These are phyloP conservation scores for Oropetium thomaeum DNA, from an alignment of 176 grass and related monocot genomes.

Conservation along the genomic window DNA sequence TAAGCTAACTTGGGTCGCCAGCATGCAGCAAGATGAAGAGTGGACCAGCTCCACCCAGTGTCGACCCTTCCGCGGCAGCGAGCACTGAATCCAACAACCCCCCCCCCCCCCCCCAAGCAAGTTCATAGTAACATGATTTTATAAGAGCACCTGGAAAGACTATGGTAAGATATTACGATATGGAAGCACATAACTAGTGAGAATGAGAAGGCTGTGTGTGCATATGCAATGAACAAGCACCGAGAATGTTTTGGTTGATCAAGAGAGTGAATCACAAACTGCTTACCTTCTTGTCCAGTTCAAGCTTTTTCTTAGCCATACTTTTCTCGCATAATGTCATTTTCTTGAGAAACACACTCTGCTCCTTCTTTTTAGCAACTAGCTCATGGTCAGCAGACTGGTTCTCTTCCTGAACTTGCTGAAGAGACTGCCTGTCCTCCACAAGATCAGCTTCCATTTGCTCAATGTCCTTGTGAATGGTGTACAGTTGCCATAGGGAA, in stretches of 20 bases:
- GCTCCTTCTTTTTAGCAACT: slow-evolving; percentile 83
- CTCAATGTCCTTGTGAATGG: slow-evolving; percentile 76
- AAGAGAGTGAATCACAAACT: slow-evolving; percentile 15
- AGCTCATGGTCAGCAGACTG: slow-evolving; percentile 58
- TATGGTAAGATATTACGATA: slow-evolving; percentile 7
- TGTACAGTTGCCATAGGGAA: slow-evolving; percentile 88
- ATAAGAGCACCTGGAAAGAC: slow-evolving; percentile 6
- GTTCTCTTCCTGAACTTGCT: slow-evolving; percentile 59
- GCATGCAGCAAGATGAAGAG: too few relatives aligned
- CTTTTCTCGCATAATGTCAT: slow-evolving; percentile 76
- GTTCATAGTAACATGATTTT: background rate
- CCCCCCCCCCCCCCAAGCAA: too few relatives aligned
- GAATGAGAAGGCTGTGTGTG: background rate
- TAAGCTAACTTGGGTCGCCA: too few relatives aligned
- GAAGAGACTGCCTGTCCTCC: slow-evolving; percentile 61
- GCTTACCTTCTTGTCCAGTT: slow-evolving; percentile 82
- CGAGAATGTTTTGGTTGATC: slow-evolving; percentile 2
- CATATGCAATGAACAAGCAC: background rate
- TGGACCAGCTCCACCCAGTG: too few relatives aligned
- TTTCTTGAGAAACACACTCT: slow-evolving; percentile 85
- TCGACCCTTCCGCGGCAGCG: too few relatives aligned
- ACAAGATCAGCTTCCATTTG: slow-evolving; percentile 68
- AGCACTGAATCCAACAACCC: too few relatives aligned
- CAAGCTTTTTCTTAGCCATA: slow-evolving; percentile 85
- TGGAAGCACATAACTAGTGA: background rate